phyloP scores from a whole-genome alignment of 225 moss, liverwort and hornwort genomes.

The Marchantia paleacea region DNA sequence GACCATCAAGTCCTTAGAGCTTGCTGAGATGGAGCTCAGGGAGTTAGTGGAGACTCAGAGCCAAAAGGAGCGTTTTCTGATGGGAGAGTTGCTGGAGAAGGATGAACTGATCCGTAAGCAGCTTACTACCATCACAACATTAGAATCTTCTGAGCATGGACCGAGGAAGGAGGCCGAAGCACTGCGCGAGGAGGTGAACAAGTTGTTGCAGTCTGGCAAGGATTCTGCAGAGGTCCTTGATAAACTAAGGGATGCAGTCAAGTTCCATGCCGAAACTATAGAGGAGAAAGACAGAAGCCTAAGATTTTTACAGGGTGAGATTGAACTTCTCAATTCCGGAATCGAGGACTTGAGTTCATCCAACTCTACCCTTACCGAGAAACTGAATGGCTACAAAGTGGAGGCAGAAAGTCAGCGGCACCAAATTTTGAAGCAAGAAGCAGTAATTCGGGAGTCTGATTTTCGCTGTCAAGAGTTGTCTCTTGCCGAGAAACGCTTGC shows the following conservation, averaged over 20 bases:
- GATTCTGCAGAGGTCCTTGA: neutral
- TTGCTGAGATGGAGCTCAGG: neutral
- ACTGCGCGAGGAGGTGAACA: neutral
- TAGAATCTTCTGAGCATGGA: slow-evolving; percentile 22
- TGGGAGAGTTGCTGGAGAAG: neutral
- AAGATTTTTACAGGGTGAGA: slow-evolving; percentile 10
- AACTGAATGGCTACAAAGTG: slow-evolving; percentile 1
- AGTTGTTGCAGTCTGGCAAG: slow-evolving; percentile 16
- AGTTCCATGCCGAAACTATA: neutral
- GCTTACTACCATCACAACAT: slow-evolving; percentile 1
- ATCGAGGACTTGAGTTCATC: slow-evolving; percentile 10
- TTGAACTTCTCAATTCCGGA: slow-evolving; percentile 11
- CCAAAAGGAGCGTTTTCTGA: neutral
- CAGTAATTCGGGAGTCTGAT: slow-evolving; percentile 12
- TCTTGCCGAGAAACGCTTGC: slow-evolving; percentile 3
- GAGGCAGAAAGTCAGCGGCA: slow-evolving; percentile 9
- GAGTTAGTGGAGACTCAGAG: neutral
- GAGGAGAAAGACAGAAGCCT: slow-evolving; percentile 15
- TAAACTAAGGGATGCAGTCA: slow-evolving; percentile 3
- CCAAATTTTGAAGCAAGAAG: neutral
- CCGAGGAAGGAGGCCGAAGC: slow-evolving; percentile 1
- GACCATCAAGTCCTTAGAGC: neutral
- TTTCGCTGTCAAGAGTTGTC: slow-evolving; percentile 5
- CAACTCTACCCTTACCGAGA: slow-evolving; percentile 7
- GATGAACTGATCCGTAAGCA: slow-evolving; percentile 3